Evolutionary conservation across 257 asterid species (phyloP), one percentile per base, ranked within the genome.

Genomic region (Solanum microdontum): DNA sequence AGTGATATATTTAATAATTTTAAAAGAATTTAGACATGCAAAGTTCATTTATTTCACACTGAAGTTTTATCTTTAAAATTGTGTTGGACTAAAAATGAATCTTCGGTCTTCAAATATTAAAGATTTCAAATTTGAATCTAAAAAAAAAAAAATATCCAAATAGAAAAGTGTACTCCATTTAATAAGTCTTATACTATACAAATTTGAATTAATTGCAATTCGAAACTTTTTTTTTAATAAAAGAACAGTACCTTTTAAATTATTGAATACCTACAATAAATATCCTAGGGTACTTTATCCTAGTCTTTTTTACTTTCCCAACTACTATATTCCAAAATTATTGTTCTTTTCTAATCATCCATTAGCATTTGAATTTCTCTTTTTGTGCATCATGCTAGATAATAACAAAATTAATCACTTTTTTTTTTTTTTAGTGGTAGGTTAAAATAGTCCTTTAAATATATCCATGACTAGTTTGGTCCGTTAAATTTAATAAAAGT

Each of bases 321-420:
- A 32, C 79, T 72, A 72, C 14, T 32, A 72, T 17, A 72, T 72
- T 72, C 79, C 24, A 72, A 72, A 32, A 72, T 7, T 72, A 72
- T 72, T 72, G 26, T 72, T 72, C 24, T 32, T 72, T 72, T 32
- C 79, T 72, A 1, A 72, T 30, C 40, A 72, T 72, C 79, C 43
- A 72, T 72, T 32, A 15, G 79, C 79, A 72, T 72, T 72, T 72
- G 43, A 72, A 72, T 32, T 72, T 72, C 79, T 72, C 40, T 19
- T 72, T 32, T 72, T 32, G 79, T 72, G 3, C 40, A 72, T 32
- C 14, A 72, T 72, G 79, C 23, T 8, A 72, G 2, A 30, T 7
- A 72, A 17, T 32, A 72, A 72, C 1, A 32, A 72, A 72, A 72
- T 32, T 32, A 72, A 32, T 73, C 4, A 8, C 14, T 15, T 32